These are phyloP conservation scores for Ogataea methylovora DNA, from an alignment of 805 yeast genomes.

Conservation along the genomic window DNA sequence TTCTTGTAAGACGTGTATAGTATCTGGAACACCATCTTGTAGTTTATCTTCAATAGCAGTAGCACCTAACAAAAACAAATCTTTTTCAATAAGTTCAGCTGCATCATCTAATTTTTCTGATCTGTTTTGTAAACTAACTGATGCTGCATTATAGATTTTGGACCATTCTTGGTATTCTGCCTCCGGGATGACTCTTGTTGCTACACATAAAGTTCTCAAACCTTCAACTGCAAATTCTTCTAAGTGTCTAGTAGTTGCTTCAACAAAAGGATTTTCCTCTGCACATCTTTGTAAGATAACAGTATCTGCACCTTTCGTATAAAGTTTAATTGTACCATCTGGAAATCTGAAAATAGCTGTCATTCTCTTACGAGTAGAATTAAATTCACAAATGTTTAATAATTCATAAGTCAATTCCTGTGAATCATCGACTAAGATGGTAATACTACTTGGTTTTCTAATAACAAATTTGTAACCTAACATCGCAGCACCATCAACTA, in stretches of 20 bases:
- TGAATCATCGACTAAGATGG: slow-evolving; percentile 49
- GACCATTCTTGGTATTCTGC: slow-evolving; percentile 74
- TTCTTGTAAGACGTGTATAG: slow-evolving; percentile 87
- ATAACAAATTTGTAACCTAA: slow-evolving; percentile 79
- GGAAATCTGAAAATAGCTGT: slow-evolving; percentile 91
- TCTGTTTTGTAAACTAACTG: slow-evolving; percentile 74
- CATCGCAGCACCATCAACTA: slow-evolving; percentile 92
- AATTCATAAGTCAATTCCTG: slow-evolving; percentile 60
- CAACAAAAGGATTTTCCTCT: slow-evolving; percentile 67
- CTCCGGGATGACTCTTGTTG: slow-evolving; percentile 72
- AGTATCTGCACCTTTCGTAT: slow-evolving; percentile 97
- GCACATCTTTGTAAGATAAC: slow-evolving; percentile 84
- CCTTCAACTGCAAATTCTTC: slow-evolving; percentile 98
- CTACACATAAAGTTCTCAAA: slow-evolving; percentile 87
- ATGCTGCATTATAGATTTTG: slow-evolving; percentile 60
- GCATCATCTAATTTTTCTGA: slow-evolving; percentile 72
- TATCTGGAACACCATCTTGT: slow-evolving; percentile 98
- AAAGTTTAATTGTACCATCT: slow-evolving; percentile 81
- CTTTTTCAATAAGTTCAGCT: slow-evolving; percentile 81
- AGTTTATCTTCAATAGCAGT: slow-evolving; percentile 97
- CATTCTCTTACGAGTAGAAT: slow-evolving; percentile 97
- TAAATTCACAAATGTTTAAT: slow-evolving; percentile 89
- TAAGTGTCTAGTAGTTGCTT: slow-evolving; percentile 74
- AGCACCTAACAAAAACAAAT: slow-evolving; percentile 81
- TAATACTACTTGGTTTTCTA: slow-evolving; percentile 78